phyloP scores from a whole-genome alignment of 176 grass and related monocot species.

The Rhynchospora breviuscula region DNA sequence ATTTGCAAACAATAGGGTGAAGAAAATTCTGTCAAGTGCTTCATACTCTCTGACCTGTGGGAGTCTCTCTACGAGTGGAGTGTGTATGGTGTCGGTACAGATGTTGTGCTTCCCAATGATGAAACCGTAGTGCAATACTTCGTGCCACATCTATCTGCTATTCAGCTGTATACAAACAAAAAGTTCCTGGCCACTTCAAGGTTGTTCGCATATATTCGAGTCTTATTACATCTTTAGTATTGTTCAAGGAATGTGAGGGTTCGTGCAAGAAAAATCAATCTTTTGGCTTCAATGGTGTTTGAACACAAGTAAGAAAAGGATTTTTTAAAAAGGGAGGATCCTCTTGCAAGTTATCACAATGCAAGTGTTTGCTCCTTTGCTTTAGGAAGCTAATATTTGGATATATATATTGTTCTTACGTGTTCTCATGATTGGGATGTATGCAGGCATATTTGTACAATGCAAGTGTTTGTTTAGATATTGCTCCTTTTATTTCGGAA shows the following conservation, averaged over 20 bases:
- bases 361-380: not conserved
- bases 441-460: too few relatives aligned
- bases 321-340: not conserved
- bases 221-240: not conserved
- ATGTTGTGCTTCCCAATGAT: conserved; percentile 42
- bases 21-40: conserved; percentile 46
- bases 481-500: not conserved
- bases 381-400: not conserved
- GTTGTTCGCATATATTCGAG: conserved; percentile 25
- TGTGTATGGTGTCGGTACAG: conserved; percentile 53
- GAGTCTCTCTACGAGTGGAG: conserved; percentile 72
- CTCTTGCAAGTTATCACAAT: not conserved
- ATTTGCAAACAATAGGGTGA: conserved; percentile 31
- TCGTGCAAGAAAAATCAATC: not conserved
- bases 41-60: conserved; percentile 73
- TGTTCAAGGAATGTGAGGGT: conserved; percentile 28
- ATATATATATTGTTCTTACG: not conserved
- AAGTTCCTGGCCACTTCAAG: conserved; percentile 36
- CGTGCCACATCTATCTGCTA: conserved; percentile 64
- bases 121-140: conserved; percentile 60
- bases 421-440: not conserved
- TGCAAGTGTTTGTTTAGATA: too few relatives aligned
- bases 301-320: not conserved
- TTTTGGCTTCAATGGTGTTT: not conserved
- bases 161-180: conserved; percentile 76